Evolutionary conservation across 2,329 filamentous ascomycete species (phyloP), one percentile per base, ranked within the genome.

Genomic region (Dryadomyces quercivorus): DNA sequence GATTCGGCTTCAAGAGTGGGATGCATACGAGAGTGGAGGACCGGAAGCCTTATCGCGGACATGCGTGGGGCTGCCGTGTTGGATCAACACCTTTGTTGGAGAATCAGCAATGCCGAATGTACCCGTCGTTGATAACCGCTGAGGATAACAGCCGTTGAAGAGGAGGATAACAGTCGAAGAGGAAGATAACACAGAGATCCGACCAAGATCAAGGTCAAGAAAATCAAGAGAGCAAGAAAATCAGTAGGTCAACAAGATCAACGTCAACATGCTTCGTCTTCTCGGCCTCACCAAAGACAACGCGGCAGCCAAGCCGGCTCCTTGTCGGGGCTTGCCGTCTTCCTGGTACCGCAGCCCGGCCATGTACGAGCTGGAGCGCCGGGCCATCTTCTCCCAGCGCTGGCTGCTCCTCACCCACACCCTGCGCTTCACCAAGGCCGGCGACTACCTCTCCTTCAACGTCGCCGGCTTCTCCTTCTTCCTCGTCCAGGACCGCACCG

Each of bases 331-430:
- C 18, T 60, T 73, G 5, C 69, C 72, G 6, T 64, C 71, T 47
- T 71, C 70, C 59, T 73, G 71, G 72, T 74, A 72, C 59, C 67
- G 65, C 38, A 69, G 64, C 9, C 60, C 62, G n/a, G 67, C 66
- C 20, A 69, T 73, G 63, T 75, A 72, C 57, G 66, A 73, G 58
- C 65, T 74, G 8, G 72, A 74, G 55, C 63, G 71, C 10, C 66
- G 71, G 5, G 68, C 72, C 15, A 69, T 74, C 48, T 74, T 74
- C 58, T 69, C 66, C 0, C 63, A 69, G 62, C 64, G 61, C 53
- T 73, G 70, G 70, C 58, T 71, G 15, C 65, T 66, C 20, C 57
- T 70, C 13, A 64, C 64, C 20, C 70, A 73, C 56, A 55, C 54
- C 0, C 59, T 63, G 26, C 65, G 67, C 15, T 69, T 72, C 48